Evolutionary conservation across 805 yeast species (phyloP).

Genomic region (Nakazawaea ishiwadae): DNA sequence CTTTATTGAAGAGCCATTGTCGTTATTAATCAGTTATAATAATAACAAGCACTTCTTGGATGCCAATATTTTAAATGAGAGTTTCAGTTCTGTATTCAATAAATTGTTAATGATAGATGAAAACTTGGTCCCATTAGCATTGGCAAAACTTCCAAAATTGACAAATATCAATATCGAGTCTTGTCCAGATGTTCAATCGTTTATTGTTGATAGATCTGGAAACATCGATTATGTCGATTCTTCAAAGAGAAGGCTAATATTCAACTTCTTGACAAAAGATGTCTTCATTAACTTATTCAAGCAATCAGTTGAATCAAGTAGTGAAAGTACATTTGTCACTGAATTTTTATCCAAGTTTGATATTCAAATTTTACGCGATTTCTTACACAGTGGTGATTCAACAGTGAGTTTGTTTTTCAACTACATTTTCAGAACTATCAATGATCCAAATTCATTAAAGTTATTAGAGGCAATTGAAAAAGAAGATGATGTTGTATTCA

Average conservation of each 20-base stretch:
- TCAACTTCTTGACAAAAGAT: slow-evolving; percentile 29
- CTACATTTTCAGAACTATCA: slow-evolving; percentile 21
- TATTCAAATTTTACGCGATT: slow-evolving; percentile 13
- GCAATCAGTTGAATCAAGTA: slow-evolving; percentile 18
- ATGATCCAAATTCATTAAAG: neutral
- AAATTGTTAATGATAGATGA: slow-evolving; percentile 23
- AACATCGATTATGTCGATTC: slow-evolving; percentile 13
- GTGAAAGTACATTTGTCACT: slow-evolving; percentile 18
- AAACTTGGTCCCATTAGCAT: neutral
- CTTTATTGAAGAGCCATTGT: slow-evolving; percentile 27
- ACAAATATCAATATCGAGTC: slow-evolving; percentile 18
- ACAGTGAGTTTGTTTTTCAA: slow-evolving; percentile 14
- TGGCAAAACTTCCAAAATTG: slow-evolving; percentile 13
- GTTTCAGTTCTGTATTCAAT: slow-evolving; percentile 29
- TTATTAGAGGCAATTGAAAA: neutral
- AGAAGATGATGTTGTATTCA: neutral
- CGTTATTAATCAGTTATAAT: slow-evolving; percentile 28
- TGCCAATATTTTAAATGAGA: slow-evolving; percentile 19
- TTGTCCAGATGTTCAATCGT: slow-evolving; percentile 18
- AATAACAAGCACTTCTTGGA: slow-evolving; percentile 19
- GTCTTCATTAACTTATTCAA: slow-evolving; percentile 30
- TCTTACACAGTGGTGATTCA: slow-evolving; percentile 15
- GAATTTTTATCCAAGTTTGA: slow-evolving; percentile 15
- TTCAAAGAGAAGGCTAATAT: slow-evolving; percentile 17
- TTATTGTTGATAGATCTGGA: slow-evolving; percentile 15